A percentile compares a stretch with the other conserved stretches of the same genome.
Evolutionary conservation across 169 alveolate genomes (phyloP).

Genomic region (Cryptosporidium tyzzeri): DNA sequence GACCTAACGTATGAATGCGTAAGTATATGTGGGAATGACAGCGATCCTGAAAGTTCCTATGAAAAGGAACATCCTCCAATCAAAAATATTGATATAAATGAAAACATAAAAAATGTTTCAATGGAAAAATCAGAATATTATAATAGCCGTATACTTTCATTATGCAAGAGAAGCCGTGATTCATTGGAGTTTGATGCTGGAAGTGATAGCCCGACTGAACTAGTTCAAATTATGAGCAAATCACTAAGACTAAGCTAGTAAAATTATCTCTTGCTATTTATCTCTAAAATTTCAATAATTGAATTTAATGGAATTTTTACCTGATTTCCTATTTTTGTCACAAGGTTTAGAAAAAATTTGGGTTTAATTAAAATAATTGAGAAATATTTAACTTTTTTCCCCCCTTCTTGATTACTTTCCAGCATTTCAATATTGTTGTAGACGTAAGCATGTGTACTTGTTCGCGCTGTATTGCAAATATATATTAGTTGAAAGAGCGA

Average conservation of each 20-base stretch:
- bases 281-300: not conserved
- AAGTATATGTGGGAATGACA: conserved; percentile 13
- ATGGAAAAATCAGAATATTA: not conserved
- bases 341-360: conserved; percentile 6
- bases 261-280: not conserved
- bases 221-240: conserved; percentile 51
- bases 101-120: not conserved
- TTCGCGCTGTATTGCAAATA: conserved; percentile 36
- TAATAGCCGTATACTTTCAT: not conserved
- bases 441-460: conserved; percentile 26
- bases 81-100: not conserved
- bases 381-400: not conserved
- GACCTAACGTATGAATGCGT: conserved; percentile 9
- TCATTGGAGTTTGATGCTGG: conserved; percentile 21
- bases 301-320: not conserved
- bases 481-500: not conserved
- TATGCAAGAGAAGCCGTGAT: conserved; percentile 54
- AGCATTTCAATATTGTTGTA: not conserved
- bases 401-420: not conserved
- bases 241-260: conserved; percentile 40
- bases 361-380: conserved; percentile 2
- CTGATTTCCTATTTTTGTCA: not conserved
- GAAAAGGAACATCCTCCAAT: not conserved
- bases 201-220: conserved; percentile 50
- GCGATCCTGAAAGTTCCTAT: conserved; percentile 32